Base-by-base conservation (phyloP, 1,139 yeast species). In the Candida frijolesensis region DNA sequence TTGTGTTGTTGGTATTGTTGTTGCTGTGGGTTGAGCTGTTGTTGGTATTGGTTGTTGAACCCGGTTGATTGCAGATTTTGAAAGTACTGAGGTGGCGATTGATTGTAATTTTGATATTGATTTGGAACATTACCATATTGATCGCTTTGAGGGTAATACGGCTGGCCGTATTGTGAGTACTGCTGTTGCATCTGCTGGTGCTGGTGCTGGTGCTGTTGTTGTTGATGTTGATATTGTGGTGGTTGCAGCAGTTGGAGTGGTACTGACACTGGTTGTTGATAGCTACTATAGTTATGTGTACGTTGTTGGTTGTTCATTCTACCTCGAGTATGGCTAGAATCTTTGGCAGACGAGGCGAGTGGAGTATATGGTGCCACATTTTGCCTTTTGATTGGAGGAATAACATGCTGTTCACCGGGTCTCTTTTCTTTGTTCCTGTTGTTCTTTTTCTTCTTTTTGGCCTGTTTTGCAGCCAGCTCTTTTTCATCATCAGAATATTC, bases 401-500 rank as follows among this genome's bases (percentile, higher is more conserved):
- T 46, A 33, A 49, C 38, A 46, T 16, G 39, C 47, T 25, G 25
- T 5, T 47, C 46, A 16, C 16, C 27, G 16, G 37, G 32, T 38
- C 33, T 46, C 52, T 54, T 51, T 16, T 48, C 46, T 14, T 56
- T 65, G 56, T 62, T 67, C 15, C 57, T 70, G 47, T 67, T 72
- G 49, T 72, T 69, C 50, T 73, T 74, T 58, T 75, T 80, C 63
- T 82, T 85, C 68, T 82, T 84, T 48, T 76, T 72, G 16, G 79
- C 76, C 60, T 84, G 89, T 60, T 82, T 83, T 3, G 80, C 79
- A 11, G 78, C 80, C 59, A 68, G 61, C 57, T 92, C 98, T 58
- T 79, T 79, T 64, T 92, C 97, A 67, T 94, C 98, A 63, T 94
- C 98, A 0, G 97, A 89, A 59, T 86, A 94, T 61, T 94, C 98